These are phyloP conservation scores for Carex pumila DNA, from an alignment of 176 grass and related monocot genomes.

Conservation along the genomic window DNA sequence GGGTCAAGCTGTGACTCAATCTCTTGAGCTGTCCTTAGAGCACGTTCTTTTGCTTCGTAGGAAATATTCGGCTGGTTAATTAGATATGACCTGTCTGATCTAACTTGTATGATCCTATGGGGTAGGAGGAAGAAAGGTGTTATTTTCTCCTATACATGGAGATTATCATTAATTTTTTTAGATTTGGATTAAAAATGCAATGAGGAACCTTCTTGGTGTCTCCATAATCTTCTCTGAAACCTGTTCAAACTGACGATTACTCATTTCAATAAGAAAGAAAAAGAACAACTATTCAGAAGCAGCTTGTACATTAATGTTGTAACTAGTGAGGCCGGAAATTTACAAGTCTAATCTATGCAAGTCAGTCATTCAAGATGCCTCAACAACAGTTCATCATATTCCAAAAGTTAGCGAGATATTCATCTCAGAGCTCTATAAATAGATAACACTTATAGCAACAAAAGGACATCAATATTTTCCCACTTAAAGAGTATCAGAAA, in stretches of 20 bases:
- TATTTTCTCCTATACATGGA: constrained; percentile 14
- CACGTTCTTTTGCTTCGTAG: constrained; percentile 45
- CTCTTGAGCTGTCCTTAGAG: constrained; percentile 62
- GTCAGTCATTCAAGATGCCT: neutral
- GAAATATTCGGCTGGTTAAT: constrained; percentile 32
- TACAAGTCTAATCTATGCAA: neutral
- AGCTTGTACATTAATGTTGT: neutral
- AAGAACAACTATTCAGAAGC: neutral
- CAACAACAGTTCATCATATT: neutral
- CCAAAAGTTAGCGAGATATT: neutral
- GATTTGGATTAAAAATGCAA: constrained; percentile 2
- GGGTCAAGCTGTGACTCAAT: constrained; percentile 50
- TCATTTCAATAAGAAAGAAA: neutral
- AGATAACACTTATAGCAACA: neutral
- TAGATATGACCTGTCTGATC: constrained; percentile 37
- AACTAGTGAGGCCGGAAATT: neutral
- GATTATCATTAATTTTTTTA: neutral
- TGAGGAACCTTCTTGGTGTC: constrained; percentile 37
- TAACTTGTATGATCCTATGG: constrained; percentile 42
- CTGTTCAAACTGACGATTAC: constrained; percentile 23
- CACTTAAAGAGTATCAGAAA: neutral
- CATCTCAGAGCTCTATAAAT: neutral
- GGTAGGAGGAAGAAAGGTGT: neutral
- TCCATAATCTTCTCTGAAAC: constrained; percentile 18
- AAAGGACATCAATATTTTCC: neutral